phyloP scores from a whole-genome alignment of 2,329 filamentous ascomycete species.

The Penicillium hesseltinei region DNA sequence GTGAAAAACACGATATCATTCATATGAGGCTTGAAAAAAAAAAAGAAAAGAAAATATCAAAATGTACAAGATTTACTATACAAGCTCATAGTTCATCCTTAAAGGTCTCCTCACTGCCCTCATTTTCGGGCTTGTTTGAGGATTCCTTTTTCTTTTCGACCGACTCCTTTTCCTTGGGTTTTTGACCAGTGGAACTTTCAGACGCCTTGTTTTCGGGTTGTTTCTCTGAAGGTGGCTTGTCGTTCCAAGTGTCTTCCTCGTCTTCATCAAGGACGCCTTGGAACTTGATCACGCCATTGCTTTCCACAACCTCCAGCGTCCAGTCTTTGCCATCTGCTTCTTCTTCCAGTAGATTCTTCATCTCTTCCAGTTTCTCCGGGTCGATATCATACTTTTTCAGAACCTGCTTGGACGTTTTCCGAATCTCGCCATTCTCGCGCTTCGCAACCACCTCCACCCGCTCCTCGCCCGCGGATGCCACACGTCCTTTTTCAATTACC shows the following conservation, averaged over 20 bases:
- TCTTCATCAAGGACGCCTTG: slow-evolving; percentile 66
- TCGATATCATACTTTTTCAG: slow-evolving; percentile 67
- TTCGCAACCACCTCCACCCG: slow-evolving; percentile 51
- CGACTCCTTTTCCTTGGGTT: slow-evolving; percentile 17
- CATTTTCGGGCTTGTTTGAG: slow-evolving; percentile 10
- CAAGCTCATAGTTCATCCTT: slow-evolving; percentile 38
- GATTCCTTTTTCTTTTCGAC: slow-evolving; percentile 11
- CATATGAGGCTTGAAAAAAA: background rate
- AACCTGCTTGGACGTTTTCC: slow-evolving; percentile 63
- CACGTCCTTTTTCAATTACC: slow-evolving; percentile 57
- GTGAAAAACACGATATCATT: background rate
- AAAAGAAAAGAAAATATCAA: background rate
- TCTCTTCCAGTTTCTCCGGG: slow-evolving; percentile 64
- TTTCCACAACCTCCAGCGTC: slow-evolving; percentile 77
- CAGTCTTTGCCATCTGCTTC: slow-evolving; percentile 70
- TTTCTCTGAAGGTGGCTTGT: slow-evolving; percentile 12
- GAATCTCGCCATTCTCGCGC: slow-evolving; percentile 61
- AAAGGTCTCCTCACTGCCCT: slow-evolving; percentile 41
- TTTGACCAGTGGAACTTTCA: slow-evolving; percentile 25
- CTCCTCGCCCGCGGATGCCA: slow-evolving; percentile 52
- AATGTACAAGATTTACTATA: slow-evolving; percentile 15
- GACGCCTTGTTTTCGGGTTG: slow-evolving; percentile 12
- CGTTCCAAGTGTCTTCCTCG: slow-evolving; percentile 46
- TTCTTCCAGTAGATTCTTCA: slow-evolving; percentile 67
- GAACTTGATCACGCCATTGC: slow-evolving; percentile 64